Evolutionary conservation across 2,329 filamentous ascomycete species (phyloP), one percentile per base, ranked within the genome.

Genomic region (Chaetomium sp.): DNA sequence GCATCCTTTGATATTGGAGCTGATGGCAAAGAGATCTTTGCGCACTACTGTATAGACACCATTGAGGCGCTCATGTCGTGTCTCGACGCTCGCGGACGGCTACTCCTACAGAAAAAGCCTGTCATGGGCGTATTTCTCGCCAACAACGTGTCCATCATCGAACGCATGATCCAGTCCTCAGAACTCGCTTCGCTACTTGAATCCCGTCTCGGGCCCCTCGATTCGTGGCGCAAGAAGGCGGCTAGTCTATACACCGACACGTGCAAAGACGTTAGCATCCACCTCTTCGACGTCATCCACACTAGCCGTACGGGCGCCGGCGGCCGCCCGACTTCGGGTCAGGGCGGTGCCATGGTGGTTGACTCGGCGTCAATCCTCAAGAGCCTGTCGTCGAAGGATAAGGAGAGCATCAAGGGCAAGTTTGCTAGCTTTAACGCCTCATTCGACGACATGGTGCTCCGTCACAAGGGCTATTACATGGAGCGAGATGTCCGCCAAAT

Each of bases 321-420:
- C 72, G 83, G 55, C 50, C 84, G 91, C 14, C 89, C 91, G 11
- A 80, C 84, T 0, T 91, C 88, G 2, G 83, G 86, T 7, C 84
- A 83, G 33, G 82, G 81, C n/a, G 53, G 56, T 47, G 45, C 47
- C 70, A 72, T 27, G 38, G 52, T 56, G 37, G 77, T 85, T 47
- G 91, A 96, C 70, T 94, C 89, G 2, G 84, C 85, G 12, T 87
- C 87, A 0, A 88, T 96, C 56, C 78, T 97, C 57, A 96, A 95
- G 71, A 82, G 82, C 1, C 76, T 97, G 3, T 85, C 82, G 46
- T 90, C 86, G 65, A 96, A 96, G 70, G 94, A 99, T 68, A 95
- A 92, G 71, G 94, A 99, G 68, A 86, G 85, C 56, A 95, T 97
- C 73, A 99, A 99, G 73, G 85, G 90, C 71, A 97, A 97, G 72